Percentiles rank a stretch among this genome's conserved stretches.
Conservation (phyloP, 176 grass and related monocot species). For the Microstegium vimineum region DNA sequence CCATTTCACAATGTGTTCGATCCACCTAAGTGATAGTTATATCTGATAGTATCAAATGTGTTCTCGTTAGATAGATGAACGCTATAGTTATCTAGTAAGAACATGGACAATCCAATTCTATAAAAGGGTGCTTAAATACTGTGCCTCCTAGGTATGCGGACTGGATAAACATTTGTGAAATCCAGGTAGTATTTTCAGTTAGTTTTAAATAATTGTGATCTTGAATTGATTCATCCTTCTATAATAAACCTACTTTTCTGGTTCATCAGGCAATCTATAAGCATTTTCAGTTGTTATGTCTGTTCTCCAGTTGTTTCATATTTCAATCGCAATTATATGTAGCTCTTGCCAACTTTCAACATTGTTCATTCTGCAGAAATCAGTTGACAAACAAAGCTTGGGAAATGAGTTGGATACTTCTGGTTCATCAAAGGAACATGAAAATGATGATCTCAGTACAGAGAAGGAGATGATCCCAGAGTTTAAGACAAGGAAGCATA, state of each 20-base stretch:
- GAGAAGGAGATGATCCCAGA: slow-evolving; percentile 3
- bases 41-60: neutral
- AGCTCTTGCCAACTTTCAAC: slow-evolving; percentile 3
- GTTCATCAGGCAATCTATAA: neutral
- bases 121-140: neutral
- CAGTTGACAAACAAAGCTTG: neutral
- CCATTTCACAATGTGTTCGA: neutral
- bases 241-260: neutral
- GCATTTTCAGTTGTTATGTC: neutral
- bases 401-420: slow-evolving; percentile 19
- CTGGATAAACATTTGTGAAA: neutral
- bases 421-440: slow-evolving; percentile 31
- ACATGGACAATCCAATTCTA: neutral
- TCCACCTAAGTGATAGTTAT: neutral
- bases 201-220: neutral
- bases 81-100: neutral
- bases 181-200: neutral
- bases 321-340: neutral
- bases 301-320: neutral
- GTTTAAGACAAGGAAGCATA: slow-evolving; percentile 24
- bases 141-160: neutral
- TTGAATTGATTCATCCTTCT: neutral
- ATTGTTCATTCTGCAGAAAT: slow-evolving; percentile 29
- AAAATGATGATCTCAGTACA: slow-evolving; percentile 8
- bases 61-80: neutral